Evolutionary conservation across 2,329 filamentous ascomycete species (phyloP).

Genomic region (Diaporthe eres): DNA sequence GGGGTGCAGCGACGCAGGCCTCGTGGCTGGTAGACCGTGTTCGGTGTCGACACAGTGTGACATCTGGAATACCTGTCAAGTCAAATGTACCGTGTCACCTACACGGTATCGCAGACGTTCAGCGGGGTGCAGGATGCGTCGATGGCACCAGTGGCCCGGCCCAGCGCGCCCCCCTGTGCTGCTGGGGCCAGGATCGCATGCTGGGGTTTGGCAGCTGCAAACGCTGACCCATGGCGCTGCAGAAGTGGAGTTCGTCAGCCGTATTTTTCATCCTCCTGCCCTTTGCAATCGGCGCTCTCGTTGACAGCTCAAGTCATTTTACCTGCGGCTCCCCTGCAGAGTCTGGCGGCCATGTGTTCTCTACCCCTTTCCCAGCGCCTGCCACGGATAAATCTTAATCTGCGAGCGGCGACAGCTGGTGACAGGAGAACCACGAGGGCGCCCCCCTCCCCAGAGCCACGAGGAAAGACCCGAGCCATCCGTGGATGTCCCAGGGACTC

Average conservation of each 20-base stretch:
- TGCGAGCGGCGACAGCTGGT: constrained; percentile 20
- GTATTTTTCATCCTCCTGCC: constrained; percentile 30
- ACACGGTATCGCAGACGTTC: constrained; percentile 25
- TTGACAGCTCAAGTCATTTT: constrained; percentile 31
- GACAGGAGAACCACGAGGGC: constrained; percentile 18
- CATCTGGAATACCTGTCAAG: not conserved
- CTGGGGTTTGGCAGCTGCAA: constrained; percentile 29
- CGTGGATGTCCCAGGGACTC: constrained; percentile 31
- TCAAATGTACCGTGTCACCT: constrained; percentile 11
- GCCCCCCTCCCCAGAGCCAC: not conserved
- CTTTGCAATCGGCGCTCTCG: constrained; percentile 11
- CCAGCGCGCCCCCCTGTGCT: constrained; percentile 25
- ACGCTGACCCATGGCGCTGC: constrained; percentile 26
- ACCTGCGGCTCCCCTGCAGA: constrained; percentile 33
- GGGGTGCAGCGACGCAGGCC: constrained; percentile 19
- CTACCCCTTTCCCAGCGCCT: constrained; percentile 31
- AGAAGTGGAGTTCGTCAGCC: constrained; percentile 29
- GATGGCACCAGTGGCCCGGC: constrained; percentile 31
- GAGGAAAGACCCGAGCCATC: constrained; percentile 41
- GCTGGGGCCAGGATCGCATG: constrained; percentile 35
- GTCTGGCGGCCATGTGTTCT: constrained; percentile 25
- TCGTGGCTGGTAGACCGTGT: constrained; percentile 23
- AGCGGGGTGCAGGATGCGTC: constrained; percentile 34
- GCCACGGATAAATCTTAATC: constrained; percentile 29
- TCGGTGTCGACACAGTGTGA: constrained; percentile 29